phyloP scores from a whole-genome alignment of 148 eudicot genomes.

The Camellia granthamiana region DNA sequence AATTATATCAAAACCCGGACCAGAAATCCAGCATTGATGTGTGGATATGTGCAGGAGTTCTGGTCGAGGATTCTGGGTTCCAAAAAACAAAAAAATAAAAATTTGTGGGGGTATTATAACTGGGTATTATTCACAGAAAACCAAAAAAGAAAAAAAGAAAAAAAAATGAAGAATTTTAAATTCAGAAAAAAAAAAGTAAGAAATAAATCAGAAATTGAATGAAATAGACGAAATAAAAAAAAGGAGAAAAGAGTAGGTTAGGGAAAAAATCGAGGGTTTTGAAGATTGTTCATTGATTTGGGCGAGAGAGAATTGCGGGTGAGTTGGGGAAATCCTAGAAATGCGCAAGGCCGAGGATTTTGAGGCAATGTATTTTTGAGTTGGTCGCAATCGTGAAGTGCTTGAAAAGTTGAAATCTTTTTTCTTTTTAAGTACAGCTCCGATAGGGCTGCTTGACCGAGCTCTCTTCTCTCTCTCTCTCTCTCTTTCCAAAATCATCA shows the following conservation, averaged over 20 bases:
- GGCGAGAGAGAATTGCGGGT: neutral
- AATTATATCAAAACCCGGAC: conserved; percentile 25
- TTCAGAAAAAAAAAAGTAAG: neutral
- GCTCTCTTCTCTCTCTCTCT: too few species aligned
- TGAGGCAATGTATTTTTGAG: neutral
- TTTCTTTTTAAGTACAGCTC: too few species aligned
- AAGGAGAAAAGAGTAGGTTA: conserved; percentile 12
- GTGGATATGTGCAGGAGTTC: conserved; percentile 25
- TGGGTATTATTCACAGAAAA: conserved; percentile 1
- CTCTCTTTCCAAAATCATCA: too few species aligned
- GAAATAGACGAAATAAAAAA: neutral
- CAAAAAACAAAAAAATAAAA: neutral
- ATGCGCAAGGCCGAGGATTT: conserved; percentile 18
- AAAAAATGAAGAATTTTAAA: neutral
- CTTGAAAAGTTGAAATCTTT: too few species aligned
- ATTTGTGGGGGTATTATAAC: neutral
- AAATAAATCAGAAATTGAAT: neutral
- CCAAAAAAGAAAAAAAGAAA: too few species aligned
- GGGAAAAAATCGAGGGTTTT: conserved; percentile 9
- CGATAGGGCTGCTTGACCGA: too few species aligned
- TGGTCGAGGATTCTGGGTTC: conserved; percentile 34
- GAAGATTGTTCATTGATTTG: neutral
- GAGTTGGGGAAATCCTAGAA: conserved; percentile 12
- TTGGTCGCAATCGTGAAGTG: too few species aligned
- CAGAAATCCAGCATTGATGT: conserved; percentile 31